Conservation (phyloP, 2,329 filamentous ascomycete species). For the Colletotrichum spaethianum region DNA sequence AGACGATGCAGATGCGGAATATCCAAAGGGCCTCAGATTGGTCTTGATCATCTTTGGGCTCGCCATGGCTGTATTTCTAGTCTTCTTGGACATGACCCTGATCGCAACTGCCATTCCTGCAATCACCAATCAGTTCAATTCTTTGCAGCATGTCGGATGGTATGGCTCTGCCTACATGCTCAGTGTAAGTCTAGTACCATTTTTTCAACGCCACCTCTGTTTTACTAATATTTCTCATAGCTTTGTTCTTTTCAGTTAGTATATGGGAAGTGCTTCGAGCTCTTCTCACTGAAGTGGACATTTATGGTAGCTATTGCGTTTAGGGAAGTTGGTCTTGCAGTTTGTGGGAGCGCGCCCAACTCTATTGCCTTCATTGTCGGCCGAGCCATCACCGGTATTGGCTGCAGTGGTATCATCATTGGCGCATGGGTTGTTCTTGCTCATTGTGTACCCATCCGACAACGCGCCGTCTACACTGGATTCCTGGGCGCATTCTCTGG, state of each 20-base stretch:
- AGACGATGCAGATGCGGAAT: slow-evolving; percentile 15
- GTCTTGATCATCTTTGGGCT: slow-evolving; percentile 64
- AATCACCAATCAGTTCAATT: slow-evolving; percentile 66
- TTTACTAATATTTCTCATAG: slow-evolving; percentile 45
- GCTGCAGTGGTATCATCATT: slow-evolving; percentile 52
- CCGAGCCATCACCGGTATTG: slow-evolving; percentile 54
- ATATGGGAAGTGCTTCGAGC: slow-evolving; percentile 49
- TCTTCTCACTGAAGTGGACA: slow-evolving; percentile 48
- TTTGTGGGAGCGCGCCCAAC: slow-evolving; percentile 48
- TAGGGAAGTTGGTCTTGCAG: slow-evolving; percentile 46
- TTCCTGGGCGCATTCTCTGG: slow-evolving; percentile 55
- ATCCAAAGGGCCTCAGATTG: slow-evolving; percentile 53
- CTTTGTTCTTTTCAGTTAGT: slow-evolving; percentile 46
- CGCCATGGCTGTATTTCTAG: slow-evolving; percentile 68
- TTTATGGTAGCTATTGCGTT: slow-evolving; percentile 46
- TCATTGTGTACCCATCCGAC: slow-evolving; percentile 51
- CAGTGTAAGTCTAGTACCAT: slow-evolving; percentile 51
- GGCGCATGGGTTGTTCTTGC: slow-evolving; percentile 56
- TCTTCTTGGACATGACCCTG: slow-evolving; percentile 46
- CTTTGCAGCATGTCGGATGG: slow-evolving; percentile 68
- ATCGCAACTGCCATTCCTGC: slow-evolving; percentile 58
- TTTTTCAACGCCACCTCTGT: neutral
- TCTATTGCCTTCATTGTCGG: slow-evolving; percentile 55
- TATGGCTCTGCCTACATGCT: slow-evolving; percentile 65
- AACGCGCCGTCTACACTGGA: slow-evolving; percentile 54